A percentile compares a stretch with the other conserved stretches of the same genome.
phyloP scores from a whole-genome alignment of 1,139 yeast species.

The Saccharomyces hybrid region DNA sequence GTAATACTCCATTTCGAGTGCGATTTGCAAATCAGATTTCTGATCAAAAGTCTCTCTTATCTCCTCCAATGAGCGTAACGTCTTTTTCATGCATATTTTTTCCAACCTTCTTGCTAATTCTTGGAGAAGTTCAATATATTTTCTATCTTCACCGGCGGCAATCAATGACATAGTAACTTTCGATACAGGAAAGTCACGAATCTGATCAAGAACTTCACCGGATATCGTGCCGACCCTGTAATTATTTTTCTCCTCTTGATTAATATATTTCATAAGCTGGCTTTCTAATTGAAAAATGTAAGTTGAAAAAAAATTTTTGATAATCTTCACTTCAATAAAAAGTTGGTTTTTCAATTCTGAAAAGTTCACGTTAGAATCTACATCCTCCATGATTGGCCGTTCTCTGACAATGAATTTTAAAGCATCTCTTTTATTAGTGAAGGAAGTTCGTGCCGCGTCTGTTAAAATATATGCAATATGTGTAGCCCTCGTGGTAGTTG shows the following conservation, averaged over 20 bases:
- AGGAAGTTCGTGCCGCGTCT: not conserved
- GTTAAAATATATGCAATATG: not conserved
- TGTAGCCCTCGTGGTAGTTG: not conserved
- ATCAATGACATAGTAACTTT: not conserved
- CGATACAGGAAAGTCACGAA: not conserved
- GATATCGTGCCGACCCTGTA: not conserved
- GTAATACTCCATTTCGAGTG: not conserved
- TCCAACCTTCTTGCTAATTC: not conserved
- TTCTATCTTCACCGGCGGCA: not conserved
- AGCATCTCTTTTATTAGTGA: not conserved
- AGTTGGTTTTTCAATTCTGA: not conserved
- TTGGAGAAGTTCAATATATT: not conserved
- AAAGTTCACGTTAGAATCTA: not conserved
- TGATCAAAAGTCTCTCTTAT: not conserved
- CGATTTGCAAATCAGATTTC: not conserved
- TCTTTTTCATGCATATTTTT: not conserved
- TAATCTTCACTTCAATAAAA: not conserved
- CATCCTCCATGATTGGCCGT: not conserved
- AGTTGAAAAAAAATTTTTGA: not conserved
- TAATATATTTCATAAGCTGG: not conserved
- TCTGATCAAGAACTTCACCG: not conserved
- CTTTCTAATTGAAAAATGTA: not conserved
- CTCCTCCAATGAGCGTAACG: not conserved
- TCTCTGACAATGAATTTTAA: not conserved
- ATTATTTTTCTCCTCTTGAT: not conserved